phyloP scores from a whole-genome alignment of 805 yeast genomes.

The Teunomyces kruisii region DNA sequence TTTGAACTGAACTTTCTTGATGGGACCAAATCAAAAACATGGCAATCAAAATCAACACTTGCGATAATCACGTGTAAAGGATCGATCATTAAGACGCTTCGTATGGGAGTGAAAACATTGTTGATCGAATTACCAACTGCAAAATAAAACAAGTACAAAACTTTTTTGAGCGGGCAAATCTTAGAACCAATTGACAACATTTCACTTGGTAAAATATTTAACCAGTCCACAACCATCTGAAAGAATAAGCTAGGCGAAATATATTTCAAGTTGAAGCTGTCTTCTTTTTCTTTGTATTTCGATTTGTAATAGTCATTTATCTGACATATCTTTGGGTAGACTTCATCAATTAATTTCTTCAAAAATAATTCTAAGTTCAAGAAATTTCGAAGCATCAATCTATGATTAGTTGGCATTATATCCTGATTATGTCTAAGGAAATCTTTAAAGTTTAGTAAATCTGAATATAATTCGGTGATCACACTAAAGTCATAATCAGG shows the following conservation, averaged over 20 bases:
- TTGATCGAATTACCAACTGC: constrained; percentile 35
- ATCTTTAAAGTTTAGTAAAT: constrained; percentile 25
- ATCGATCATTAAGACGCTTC: constrained; percentile 35
- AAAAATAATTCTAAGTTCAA: constrained; percentile 33
- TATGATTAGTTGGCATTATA: constrained; percentile 6
- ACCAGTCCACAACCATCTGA: constrained; percentile 36
- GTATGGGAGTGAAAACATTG: constrained; percentile 34
- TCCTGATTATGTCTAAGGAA: constrained; percentile 16
- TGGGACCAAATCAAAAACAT: constrained; percentile 16
- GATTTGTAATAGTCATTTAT: constrained; percentile 26
- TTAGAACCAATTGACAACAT: constrained; percentile 26
- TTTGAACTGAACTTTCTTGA: constrained; percentile 3
- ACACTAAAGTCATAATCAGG: constrained; percentile 38
- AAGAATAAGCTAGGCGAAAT: constrained; percentile 31
- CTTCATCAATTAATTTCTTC: constrained; percentile 21
- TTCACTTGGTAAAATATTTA: constrained; percentile 33
- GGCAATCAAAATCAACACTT: constrained; percentile 26
- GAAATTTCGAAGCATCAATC: constrained; percentile 10
- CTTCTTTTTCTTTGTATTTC: constrained; percentile 13
- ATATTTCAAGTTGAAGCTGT: constrained; percentile 18
- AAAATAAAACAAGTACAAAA: constrained; percentile 33
- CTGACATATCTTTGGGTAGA: constrained; percentile 25
- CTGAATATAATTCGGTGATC: constrained; percentile 23
- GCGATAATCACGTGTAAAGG: constrained; percentile 33
- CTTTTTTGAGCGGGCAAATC: constrained; percentile 29